Conservation (phyloP, 23 red algal genomes). For the Cyanidiococcus yangmingshanensis region DNA sequence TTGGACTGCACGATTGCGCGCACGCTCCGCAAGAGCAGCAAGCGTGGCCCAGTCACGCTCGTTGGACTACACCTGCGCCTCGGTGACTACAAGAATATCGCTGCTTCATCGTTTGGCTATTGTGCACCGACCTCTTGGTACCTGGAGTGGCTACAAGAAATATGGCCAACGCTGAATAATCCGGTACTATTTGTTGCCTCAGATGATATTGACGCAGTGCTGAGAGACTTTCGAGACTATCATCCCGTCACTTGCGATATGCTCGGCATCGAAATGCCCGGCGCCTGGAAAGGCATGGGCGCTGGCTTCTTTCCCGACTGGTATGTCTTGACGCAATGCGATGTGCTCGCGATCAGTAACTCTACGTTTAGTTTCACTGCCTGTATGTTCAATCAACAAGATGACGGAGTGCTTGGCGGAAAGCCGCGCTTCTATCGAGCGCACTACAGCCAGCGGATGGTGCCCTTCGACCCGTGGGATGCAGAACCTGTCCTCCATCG, state of each 20-base stretch:
- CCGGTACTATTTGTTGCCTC: constrained; percentile 93
- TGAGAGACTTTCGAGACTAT: constrained; percentile 79
- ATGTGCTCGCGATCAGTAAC: constrained; percentile 95
- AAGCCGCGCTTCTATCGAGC: constrained; percentile 69
- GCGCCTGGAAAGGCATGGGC: constrained; percentile 34
- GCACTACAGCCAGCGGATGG: constrained; percentile 72
- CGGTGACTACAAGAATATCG: constrained; percentile 98
- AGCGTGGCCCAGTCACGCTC: constrained; percentile 40
- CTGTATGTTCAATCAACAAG: constrained; percentile 66
- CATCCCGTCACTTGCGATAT: constrained; percentile 58
- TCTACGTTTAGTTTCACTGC: constrained; percentile 92
- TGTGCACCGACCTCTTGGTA: constrained; percentile 94
- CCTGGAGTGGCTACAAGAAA: constrained; percentile 75
- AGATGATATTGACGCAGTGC: constrained; percentile 71
- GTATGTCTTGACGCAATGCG: constrained; percentile 84
- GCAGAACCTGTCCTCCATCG: constrained; percentile 84
- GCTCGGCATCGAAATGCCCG: constrained; percentile 55
- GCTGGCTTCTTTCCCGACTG: constrained; percentile 98
- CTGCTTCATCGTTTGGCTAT: constrained; percentile 91
- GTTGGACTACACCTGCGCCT: constrained; percentile 88
- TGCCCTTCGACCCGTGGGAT: constrained; percentile 74
- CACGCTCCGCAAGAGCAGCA: constrained; percentile 33
- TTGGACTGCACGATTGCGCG: constrained; percentile 33
- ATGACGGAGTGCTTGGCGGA: constrained; percentile 20
- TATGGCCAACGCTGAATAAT: constrained; percentile 89